Evolutionary conservation across 2,329 filamentous ascomycete species (phyloP).

Genomic region (Fusarium penzigii): DNA sequence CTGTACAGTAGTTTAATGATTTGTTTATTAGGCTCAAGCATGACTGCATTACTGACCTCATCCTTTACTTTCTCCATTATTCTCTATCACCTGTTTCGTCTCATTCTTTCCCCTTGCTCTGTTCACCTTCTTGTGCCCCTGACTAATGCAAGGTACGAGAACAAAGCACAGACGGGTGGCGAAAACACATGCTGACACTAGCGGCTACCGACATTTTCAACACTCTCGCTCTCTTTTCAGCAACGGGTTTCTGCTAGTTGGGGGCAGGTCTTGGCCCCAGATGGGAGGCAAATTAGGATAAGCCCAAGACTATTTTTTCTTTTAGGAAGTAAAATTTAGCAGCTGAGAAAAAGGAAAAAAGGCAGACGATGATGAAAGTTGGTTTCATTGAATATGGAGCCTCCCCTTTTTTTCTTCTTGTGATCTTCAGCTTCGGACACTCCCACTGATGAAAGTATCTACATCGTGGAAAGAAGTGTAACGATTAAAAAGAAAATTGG

Average conservation of each 20-base stretch:
- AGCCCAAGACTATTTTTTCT: too few relatives aligned
- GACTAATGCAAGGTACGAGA: neutral
- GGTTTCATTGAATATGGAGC: neutral
- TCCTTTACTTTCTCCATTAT: neutral
- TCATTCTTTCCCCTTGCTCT: neutral
- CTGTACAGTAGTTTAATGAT: too few relatives aligned
- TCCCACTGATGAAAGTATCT: too few relatives aligned
- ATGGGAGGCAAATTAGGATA: neutral
- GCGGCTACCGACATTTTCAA: neutral
- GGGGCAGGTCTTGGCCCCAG: too few relatives aligned
- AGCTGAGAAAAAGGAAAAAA: neutral
- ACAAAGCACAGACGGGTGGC: neutral
- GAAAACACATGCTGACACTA: neutral
- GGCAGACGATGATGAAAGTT: neutral
- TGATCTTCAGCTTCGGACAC: too few relatives aligned
- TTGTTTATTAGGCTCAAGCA: neutral
- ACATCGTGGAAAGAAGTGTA: neutral
- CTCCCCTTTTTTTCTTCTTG: too few relatives aligned
- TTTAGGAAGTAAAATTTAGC: too few relatives aligned
- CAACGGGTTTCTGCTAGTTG: too few relatives aligned
- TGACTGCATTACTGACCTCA: neutral
- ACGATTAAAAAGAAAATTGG: neutral
- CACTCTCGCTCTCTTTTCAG: neutral
- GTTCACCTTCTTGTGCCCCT: neutral
- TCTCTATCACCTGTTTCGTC: neutral